Evolutionary conservation across 768 basidiomycete genomes (phyloP), one percentile per base, ranked within the genome.

Genomic region (Hirschioporus abietinus): DNA sequence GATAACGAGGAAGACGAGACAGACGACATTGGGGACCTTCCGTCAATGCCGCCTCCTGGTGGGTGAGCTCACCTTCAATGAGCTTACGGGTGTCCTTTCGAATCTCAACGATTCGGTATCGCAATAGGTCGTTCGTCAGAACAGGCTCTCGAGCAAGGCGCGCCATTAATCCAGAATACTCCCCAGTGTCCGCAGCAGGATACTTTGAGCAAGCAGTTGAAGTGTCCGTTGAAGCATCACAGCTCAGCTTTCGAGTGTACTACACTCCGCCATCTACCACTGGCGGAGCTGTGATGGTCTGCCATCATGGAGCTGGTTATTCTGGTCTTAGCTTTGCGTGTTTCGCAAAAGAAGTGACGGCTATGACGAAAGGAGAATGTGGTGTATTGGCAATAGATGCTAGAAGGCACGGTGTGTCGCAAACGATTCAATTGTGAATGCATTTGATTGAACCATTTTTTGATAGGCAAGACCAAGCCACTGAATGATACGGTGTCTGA

Each of bases 301-400:
- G 93, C 77, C 95, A 97, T 72, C 96, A 99, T 71, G 97, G 97
- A 0, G 96, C 94, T 0, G 97, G 97, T 17, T 94, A 94, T 74
- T 89, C 90, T 0, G 97, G 88, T 0, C 80, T 98, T 68, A 92
- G 87, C 69, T 99, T 96, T 75, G 95, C 97, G 1, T 89, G 88
- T 72, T 82, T 97, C 66, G 94, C 96, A n/a, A 90, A 89, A 76
- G 90, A 92, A 76, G 78, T 98, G 0, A 75, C 74, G 12, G 83
- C 78, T 58, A 69, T 82, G 74, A 84, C 86, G 58, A 81, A 81
- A 30, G 89, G 88, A 6, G 91, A 91, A 70, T 86, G 90, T 63
- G 96, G 96, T 0, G 83, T 98, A 18, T 71, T 99, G 63, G 82
- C 91, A 1, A 78, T 92, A 52, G 96, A 99, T 79, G 88, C 89